Evolutionary conservation across 1,139 yeast genomes (phyloP).

Genomic region (Sugiyamaella paludigena): DNA sequence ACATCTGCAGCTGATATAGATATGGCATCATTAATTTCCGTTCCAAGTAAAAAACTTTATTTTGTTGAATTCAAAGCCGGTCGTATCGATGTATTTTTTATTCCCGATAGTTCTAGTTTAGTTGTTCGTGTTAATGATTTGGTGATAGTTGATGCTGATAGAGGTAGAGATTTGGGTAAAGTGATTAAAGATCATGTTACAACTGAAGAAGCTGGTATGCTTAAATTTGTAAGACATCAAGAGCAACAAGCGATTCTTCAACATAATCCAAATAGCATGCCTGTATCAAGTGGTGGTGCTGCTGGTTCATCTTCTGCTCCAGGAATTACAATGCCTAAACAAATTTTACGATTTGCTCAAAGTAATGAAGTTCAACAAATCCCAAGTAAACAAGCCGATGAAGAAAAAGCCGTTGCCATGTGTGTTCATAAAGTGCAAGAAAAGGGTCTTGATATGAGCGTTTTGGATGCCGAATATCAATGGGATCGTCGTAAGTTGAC

Average conservation of each 20-base stretch:
- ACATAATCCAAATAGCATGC: slow-evolving; percentile 30
- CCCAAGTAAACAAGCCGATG: slow-evolving; percentile 61
- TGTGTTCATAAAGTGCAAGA: slow-evolving; percentile 58
- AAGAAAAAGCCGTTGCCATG: slow-evolving; percentile 65
- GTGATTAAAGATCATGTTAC: slow-evolving; percentile 65
- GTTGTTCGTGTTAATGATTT: slow-evolving; percentile 65
- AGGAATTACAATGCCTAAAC: slow-evolving; percentile 60
- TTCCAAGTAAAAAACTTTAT: slow-evolving; percentile 45
- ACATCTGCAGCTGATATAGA: slow-evolving; percentile 17
- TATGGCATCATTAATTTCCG: slow-evolving; percentile 26
- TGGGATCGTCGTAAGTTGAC: slow-evolving; percentile 92
- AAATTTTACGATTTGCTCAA: slow-evolving; percentile 67
- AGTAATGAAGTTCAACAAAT: slow-evolving; percentile 60
- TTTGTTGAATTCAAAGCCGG: slow-evolving; percentile 86
- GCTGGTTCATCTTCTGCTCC: slow-evolving; percentile 34
- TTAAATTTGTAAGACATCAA: slow-evolving; percentile 77
- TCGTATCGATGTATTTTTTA: slow-evolving; percentile 75
- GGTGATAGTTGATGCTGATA: slow-evolving; percentile 95
- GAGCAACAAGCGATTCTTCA: slow-evolving; percentile 66
- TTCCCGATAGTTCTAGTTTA: slow-evolving; percentile 53
- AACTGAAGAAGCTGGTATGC: slow-evolving; percentile 73
- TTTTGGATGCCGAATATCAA: slow-evolving; percentile 84
- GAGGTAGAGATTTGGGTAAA: slow-evolving; percentile 88
- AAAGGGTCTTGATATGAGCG: slow-evolving; percentile 46
- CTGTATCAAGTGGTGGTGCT: slow-evolving; percentile 18